These are phyloP conservation scores for Saccharum officinarum DNA, from an alignment of 176 grass and related monocot species.

Conservation along the genomic window DNA sequence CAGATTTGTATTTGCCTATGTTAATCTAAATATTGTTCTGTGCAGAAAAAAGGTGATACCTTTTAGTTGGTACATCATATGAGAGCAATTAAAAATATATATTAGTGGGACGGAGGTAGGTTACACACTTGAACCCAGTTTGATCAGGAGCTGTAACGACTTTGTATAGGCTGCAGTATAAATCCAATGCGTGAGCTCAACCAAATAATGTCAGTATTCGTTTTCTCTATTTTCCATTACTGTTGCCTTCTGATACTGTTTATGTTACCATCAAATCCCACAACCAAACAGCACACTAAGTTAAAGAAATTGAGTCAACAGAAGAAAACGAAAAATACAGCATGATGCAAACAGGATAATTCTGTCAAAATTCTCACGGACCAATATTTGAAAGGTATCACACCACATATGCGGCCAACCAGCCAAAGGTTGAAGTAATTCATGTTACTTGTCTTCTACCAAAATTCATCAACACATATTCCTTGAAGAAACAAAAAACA, in stretches of 20 bases:
- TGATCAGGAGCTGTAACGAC: too few relatives aligned
- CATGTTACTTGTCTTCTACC: neutral
- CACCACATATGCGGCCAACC: neutral
- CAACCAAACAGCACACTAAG: neutral
- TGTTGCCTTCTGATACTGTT: too few relatives aligned
- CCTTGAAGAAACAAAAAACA: neutral
- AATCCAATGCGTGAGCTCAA: too few relatives aligned
- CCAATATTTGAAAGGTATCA: neutral
- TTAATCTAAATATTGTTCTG: neutral
- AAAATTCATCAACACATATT: conserved; percentile 22
- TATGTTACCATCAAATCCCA: too few relatives aligned
- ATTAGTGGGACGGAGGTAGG: neutral
- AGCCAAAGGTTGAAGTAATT: conserved; percentile 8
- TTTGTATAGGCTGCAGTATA: too few relatives aligned
- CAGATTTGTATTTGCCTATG: neutral
- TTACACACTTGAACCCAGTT: neutral
- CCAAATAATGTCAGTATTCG: too few relatives aligned
- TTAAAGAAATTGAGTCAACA: neutral
- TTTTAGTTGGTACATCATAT: neutral
- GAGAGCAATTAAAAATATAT: neutral
- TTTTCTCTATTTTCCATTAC: too few relatives aligned
- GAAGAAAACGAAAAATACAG: neutral
- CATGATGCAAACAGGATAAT: neutral
- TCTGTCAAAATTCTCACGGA: neutral
- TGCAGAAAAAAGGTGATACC: neutral